These are phyloP conservation scores for Abelmoschus esculentus DNA, from an alignment of 345 rosid genomes.

Conservation along the genomic window DNA sequence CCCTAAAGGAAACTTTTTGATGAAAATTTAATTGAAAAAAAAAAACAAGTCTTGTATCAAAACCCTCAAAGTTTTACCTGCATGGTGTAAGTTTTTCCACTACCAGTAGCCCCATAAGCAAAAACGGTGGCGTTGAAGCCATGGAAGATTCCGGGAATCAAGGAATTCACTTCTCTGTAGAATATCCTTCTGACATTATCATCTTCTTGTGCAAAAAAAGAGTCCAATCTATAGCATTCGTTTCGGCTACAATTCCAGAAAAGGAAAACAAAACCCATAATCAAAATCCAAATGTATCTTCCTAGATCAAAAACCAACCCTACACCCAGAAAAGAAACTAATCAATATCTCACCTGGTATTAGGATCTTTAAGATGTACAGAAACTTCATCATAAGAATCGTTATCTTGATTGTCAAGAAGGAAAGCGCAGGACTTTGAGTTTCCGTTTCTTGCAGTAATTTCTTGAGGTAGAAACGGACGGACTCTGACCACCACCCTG, in stretches of 20 bases:
- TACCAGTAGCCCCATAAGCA: constrained; percentile 94
- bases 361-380: constrained; percentile 60
- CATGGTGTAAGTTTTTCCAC: constrained; percentile 92
- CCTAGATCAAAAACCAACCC: neutral
- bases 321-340: neutral
- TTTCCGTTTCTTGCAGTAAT: constrained; percentile 23
- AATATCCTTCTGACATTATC: constrained; percentile 58
- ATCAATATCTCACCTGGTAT: constrained; percentile 41
- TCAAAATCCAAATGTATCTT: neutral
- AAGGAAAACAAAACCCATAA: constrained; percentile 8
- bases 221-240: constrained; percentile 71
- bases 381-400: constrained; percentile 41
- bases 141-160: constrained; percentile 52
- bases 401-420: constrained; percentile 27
- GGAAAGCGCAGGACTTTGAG: constrained; percentile 39
- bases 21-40: no score
- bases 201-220: constrained; percentile 61
- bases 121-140: constrained; percentile 78
- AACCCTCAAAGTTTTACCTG: constrained; percentile 38
- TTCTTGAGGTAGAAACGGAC: constrained; percentile 63
- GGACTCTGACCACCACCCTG: constrained; percentile 60
- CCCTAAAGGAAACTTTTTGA: no score
- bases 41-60: no score
- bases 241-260: constrained; percentile 39
- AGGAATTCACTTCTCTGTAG: constrained; percentile 56